Evolutionary conservation across 208 protist genomes (phyloP), one percentile per base, ranked within the genome.

Genomic region (Lotmaria passim): DNA sequence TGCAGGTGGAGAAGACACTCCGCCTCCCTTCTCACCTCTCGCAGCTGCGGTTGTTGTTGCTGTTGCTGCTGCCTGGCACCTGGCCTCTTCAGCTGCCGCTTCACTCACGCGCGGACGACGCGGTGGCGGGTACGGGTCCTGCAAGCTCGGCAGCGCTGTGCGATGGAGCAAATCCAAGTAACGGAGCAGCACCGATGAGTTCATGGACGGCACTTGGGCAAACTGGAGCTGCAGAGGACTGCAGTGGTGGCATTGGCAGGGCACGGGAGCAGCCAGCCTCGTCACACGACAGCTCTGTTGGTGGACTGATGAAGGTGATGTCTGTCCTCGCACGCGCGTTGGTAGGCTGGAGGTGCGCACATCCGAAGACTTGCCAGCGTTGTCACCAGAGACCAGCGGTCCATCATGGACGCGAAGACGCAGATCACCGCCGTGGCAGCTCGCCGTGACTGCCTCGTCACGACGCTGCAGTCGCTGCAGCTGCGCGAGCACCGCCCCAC

Each of bases 401-500:
- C n/a, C 15, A 10, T 17, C 41, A 46, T 5, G 15, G 11, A 4
- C n/a, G 41, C 15, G 41, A 10, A 19, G 2, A 19, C 41, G 41
- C 10, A 21, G 28, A 3, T 14, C 21, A 31, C 7, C 55, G 44
- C 58, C 58, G 30, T 64, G 58, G 31, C 58, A 64, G 8, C 26
- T 7, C 7, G 44, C 58, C 4, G 58, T 57, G 19, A 48, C 34
- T 4, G 39, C 50, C 12, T 19, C 30, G 23, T 78, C 30, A 23
- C 68, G n/a, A 26, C 36, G 24, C 15, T 50, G 59, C 33, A 93
- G 78, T 0, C 87, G 83, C 17, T 72, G 75, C 46, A 86, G 64
- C 69, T 93, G 87, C 33, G 65, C 57, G 33, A 78, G 28, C 28
- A 79, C 79, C 26, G 69, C 79, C 21, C 69, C 69, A 33, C 78